Evolutionary conservation across 352 stramenopile genomes (phyloP).

Genomic region (Globisporangium middletonii): DNA sequence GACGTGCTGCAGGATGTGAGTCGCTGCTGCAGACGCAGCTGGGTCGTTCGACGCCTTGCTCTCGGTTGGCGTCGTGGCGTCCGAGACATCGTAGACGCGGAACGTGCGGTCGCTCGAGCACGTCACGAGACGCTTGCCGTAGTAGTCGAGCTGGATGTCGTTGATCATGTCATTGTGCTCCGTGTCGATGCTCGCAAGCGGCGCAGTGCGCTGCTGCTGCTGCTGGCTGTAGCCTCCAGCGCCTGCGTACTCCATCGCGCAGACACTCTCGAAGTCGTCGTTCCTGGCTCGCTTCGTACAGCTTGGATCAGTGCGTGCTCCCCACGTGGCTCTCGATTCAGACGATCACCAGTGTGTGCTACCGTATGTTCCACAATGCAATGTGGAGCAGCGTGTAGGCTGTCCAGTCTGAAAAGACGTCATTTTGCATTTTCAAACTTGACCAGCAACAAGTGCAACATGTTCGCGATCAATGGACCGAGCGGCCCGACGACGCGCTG

Average conservation of each 20-base stretch:
- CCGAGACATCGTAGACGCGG: conserved; percentile 76
- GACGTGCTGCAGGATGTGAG: conserved; percentile 53
- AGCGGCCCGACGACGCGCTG: conserved; percentile 52
- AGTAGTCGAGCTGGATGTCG: conserved; percentile 88
- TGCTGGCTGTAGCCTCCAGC: neutral
- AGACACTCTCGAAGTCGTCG: no score
- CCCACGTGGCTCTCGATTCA: no score
- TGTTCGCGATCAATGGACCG: conserved; percentile 77
- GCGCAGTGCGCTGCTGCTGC: conserved; percentile 27
- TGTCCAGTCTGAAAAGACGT: conserved; percentile 1
- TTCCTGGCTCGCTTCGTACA: no score
- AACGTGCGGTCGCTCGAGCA: conserved; percentile 83
- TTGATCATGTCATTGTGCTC: conserved; percentile 88
- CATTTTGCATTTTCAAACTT: no score
- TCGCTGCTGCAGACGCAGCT: neutral
- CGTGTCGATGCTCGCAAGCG: conserved; percentile 69
- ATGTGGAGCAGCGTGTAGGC: neutral
- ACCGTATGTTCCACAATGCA: neutral
- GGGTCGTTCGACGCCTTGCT: conserved; percentile 12
- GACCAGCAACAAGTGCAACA: conserved; percentile 10
- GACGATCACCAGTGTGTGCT: neutral
- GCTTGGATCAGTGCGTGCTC: neutral
- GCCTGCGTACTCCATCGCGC: no score
- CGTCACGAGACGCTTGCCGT: conserved; percentile 76
- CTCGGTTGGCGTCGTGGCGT: conserved; percentile 24